Percentiles rank a stretch among this genome's conserved stretches.
phyloP scores from a whole-genome alignment of 257 asterid genomes.

The Knoxia roxburghii region DNA sequence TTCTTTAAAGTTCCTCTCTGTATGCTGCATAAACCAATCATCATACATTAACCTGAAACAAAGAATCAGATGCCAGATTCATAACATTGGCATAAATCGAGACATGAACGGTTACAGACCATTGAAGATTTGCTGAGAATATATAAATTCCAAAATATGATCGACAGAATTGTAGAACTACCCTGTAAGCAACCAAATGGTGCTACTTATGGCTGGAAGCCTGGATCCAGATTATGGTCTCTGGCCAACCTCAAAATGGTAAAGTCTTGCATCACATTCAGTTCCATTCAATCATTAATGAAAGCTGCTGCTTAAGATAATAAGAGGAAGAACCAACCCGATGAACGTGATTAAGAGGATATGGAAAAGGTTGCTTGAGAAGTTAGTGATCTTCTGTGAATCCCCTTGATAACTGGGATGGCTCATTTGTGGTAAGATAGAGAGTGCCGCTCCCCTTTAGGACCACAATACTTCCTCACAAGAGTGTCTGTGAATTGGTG shows the following conservation, averaged over 20 bases:
- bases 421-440: slow-evolving; percentile 56
- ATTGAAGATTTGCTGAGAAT: slow-evolving; percentile 11
- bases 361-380: slow-evolving; percentile 65
- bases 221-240: neutral
- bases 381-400: slow-evolving; percentile 55
- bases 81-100: neutral
- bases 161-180: neutral
- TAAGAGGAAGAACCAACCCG: slow-evolving; percentile 40
- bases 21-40: slow-evolving; percentile 86
- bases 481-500: slow-evolving; percentile 92
- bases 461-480: slow-evolving; percentile 78
- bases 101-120: too few species aligned
- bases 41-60: slow-evolving; percentile 68
- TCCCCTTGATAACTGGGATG: slow-evolving; percentile 57
- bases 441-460: slow-evolving; percentile 79
- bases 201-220: too few species aligned
- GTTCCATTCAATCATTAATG: neutral
- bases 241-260: neutral
- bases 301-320: neutral
- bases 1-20: slow-evolving; percentile 45
- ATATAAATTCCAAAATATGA: too few species aligned
- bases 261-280: too few species aligned
- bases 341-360: slow-evolving; percentile 81
- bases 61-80: slow-evolving; percentile 5
- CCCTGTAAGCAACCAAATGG: neutral